Evolutionary conservation across 768 basidiomycete genomes (phyloP).

Genomic region (Hemileccinum impolitum): DNA sequence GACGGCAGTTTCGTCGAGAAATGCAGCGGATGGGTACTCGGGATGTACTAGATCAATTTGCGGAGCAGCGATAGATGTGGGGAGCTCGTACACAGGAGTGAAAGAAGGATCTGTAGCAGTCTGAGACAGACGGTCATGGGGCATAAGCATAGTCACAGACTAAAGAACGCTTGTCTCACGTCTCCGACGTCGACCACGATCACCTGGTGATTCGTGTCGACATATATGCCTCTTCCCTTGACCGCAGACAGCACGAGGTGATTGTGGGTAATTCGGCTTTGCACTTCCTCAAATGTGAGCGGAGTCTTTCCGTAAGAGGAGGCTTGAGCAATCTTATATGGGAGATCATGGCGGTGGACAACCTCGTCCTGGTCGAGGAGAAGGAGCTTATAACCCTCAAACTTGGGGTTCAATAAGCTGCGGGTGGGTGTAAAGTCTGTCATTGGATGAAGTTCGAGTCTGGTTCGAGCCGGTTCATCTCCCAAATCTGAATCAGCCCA

Average conservation of each 20-base stretch:
- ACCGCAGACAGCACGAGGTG: conserved; percentile 57
- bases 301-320: conserved; percentile 58
- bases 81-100: conserved; percentile 56
- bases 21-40: conserved; percentile 74
- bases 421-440: conserved; percentile 44
- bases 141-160: conserved; percentile 2
- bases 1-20: conserved; percentile 46
- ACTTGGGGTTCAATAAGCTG: conserved; percentile 71
- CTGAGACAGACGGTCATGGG: conserved; percentile 37
- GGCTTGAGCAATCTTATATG: conserved; percentile 43
- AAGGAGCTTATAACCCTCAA: conserved; percentile 80
- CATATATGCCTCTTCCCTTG: conserved; percentile 53
- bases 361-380: conserved; percentile 58
- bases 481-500: neutral
- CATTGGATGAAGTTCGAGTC: conserved; percentile 18
- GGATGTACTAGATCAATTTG: conserved; percentile 41
- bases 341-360: conserved; percentile 47
- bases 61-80: conserved; percentile 45
- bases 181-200: conserved; percentile 53
- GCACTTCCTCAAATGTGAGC: conserved; percentile 77
- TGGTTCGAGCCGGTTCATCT: too few relatives aligned
- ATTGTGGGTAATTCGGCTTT: conserved; percentile 81
- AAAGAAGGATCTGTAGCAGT: conserved; percentile 49
- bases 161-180: conserved; percentile 41
- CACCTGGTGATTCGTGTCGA: conserved; percentile 63